Conservation (phyloP, 768 basidiomycete genomes). For the Tylopilus sp. region DNA sequence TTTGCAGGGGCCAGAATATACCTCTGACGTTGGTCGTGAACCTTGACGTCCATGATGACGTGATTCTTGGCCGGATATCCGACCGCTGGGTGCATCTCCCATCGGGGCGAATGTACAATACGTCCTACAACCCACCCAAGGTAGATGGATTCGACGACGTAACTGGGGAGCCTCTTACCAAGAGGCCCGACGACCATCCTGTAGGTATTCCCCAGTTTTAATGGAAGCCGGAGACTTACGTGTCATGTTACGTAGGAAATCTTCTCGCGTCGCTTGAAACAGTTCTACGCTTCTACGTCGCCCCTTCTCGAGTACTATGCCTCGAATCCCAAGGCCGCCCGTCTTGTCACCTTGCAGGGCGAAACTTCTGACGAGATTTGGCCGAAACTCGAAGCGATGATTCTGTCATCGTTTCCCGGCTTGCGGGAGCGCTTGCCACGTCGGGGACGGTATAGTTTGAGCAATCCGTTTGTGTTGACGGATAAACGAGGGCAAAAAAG, state of each 20-base stretch:
- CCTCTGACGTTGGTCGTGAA: conserved; percentile 82
- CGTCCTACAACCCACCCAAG: conserved; percentile 81
- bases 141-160: conserved; percentile 78
- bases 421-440: conserved; percentile 50
- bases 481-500: conserved; percentile 11
- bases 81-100: conserved; percentile 88
- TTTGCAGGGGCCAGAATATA: conserved; percentile 51
- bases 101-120: conserved; percentile 88
- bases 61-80: conserved; percentile 82
- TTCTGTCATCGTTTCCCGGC: conserved; percentile 55
- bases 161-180: conserved; percentile 85
- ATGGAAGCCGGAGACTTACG: conserved; percentile 4
- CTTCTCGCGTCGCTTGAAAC: conserved; percentile 69
- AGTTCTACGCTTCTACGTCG: conserved; percentile 77
- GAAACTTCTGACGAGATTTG: conserved; percentile 86
- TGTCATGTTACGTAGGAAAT: conserved; percentile 50
- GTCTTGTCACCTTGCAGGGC: conserved; percentile 60
- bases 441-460: conserved; percentile 49
- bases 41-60: conserved; percentile 82
- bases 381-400: conserved; percentile 69
- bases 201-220: conserved; percentile 42
- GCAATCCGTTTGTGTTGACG: conserved; percentile 47
- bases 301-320: conserved; percentile 77
- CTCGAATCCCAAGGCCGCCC: conserved; percentile 37
- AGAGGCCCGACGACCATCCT: conserved; percentile 86